Evolutionary conservation across 2,329 filamentous ascomycete species (phyloP).

Genomic region (Exophiala sideris): DNA sequence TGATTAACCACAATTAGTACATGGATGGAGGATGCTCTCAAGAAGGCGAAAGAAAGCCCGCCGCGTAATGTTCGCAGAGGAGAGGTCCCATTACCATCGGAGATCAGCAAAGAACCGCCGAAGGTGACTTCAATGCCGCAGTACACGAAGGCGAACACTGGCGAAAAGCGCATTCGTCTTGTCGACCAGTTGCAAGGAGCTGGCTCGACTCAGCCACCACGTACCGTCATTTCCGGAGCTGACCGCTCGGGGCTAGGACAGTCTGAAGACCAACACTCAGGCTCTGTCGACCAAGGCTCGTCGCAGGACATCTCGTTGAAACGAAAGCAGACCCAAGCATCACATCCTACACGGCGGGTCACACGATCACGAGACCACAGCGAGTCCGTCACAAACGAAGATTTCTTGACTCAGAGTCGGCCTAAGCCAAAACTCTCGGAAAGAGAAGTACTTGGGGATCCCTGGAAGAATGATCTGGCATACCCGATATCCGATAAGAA

Average conservation of each 20-base stretch:
- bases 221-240: conserved; percentile 7
- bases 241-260: background rate
- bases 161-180: conserved; percentile 8
- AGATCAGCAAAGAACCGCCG: background rate
- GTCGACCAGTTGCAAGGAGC: conserved; percentile 22
- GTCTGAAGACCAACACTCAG: background rate
- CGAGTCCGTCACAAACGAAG: background rate
- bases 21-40: conserved; percentile 15
- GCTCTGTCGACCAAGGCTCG: background rate
- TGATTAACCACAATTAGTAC: conserved; percentile 6
- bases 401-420: background rate
- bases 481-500: conserved; percentile 47
- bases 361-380: conserved; percentile 6
- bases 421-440: conserved; percentile 17
- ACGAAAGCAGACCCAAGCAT: background rate
- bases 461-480: conserved; percentile 38
- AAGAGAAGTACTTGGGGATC: conserved; percentile 22
- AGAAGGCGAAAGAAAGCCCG: background rate
- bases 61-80: background rate
- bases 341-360: background rate
- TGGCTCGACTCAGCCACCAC: background rate
- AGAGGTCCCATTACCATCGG: too few relatives aligned
- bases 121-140: background rate
- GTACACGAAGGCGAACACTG: background rate
- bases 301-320: background rate